These are phyloP conservation scores for Santalum album DNA, from an alignment of 164 flowering plant species.

Conservation along the genomic window DNA sequence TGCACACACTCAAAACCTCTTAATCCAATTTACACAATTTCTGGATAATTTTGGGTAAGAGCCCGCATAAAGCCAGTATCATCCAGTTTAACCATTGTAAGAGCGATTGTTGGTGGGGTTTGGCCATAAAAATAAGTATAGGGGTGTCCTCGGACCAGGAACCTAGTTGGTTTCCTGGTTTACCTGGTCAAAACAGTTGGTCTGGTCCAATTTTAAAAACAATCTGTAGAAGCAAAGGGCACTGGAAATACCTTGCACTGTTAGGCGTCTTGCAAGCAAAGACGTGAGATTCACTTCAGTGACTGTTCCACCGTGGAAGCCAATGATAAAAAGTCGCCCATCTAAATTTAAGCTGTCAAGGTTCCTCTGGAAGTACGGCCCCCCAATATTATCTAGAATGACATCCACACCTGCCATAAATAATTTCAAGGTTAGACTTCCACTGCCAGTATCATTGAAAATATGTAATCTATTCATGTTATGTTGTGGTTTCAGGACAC, in stretches of 20 bases:
- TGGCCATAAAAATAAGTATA: no score
- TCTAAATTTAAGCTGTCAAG: slow-evolving; percentile 65
- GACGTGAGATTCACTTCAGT: slow-evolving; percentile 50
- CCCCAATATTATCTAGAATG: slow-evolving; percentile 78
- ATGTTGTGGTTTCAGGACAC: no score
- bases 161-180: no score
- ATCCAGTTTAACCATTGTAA: no score
- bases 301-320: slow-evolving; percentile 53
- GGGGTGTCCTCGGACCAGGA: no score
- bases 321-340: slow-evolving; percentile 87
- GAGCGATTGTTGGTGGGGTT: no score
- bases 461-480: no score
- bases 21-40: no score
- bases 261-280: slow-evolving; percentile 68
- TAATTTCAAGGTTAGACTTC: slow-evolving; percentile 5
- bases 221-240: not conserved
- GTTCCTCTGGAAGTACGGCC: slow-evolving; percentile 64
- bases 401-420: slow-evolving; percentile 72
- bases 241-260: slow-evolving; percentile 67
- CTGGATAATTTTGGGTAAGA: no score
- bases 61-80: no score
- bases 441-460: not conserved
- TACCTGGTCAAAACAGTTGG: no score
- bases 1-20: no score
- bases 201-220: not conserved